These are phyloP conservation scores for Magnolia officinalis DNA, from an alignment of 164 flowering plant genomes.

Conservation along the genomic window DNA sequence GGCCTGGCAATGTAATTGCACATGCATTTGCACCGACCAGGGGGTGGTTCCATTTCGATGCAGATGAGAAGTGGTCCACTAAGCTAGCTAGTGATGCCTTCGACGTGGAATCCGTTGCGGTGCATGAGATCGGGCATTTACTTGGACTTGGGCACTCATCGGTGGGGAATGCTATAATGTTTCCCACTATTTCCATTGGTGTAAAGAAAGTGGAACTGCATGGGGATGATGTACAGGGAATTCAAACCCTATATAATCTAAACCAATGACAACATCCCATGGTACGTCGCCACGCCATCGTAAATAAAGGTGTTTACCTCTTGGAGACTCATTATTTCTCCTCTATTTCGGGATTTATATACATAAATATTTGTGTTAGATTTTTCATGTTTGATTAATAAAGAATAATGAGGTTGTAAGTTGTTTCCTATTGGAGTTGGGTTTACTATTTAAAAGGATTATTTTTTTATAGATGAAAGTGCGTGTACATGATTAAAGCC, in stretches of 20 bases:
- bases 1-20: conserved; percentile 61
- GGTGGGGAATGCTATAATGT: conserved; percentile 68
- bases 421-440: too few relatives aligned
- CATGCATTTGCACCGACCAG: conserved; percentile 78
- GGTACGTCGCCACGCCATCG: too few relatives aligned
- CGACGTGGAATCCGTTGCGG: conserved; percentile 78
- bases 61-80: conserved; percentile 62
- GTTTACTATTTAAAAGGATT: too few relatives aligned
- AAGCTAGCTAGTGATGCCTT: conserved; percentile 27
- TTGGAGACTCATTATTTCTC: too few relatives aligned
- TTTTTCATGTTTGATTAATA: too few relatives aligned
- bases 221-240: conserved; percentile 57
- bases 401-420: too few relatives aligned
- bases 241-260: conserved; percentile 46
- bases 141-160: conserved; percentile 73
- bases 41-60: conserved; percentile 65
- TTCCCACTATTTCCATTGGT: conserved; percentile 51
- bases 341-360: too few relatives aligned
- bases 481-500: too few relatives aligned
- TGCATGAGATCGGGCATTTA: conserved; percentile 86
- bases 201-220: conserved; percentile 45
- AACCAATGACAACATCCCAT: neutral
- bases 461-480: too few relatives aligned
- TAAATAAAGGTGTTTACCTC: too few relatives aligned
- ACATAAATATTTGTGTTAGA: too few relatives aligned